Base-by-base conservation (phyloP, 495 filamentous ascomycete species). In the Penicillium manginii region DNA sequence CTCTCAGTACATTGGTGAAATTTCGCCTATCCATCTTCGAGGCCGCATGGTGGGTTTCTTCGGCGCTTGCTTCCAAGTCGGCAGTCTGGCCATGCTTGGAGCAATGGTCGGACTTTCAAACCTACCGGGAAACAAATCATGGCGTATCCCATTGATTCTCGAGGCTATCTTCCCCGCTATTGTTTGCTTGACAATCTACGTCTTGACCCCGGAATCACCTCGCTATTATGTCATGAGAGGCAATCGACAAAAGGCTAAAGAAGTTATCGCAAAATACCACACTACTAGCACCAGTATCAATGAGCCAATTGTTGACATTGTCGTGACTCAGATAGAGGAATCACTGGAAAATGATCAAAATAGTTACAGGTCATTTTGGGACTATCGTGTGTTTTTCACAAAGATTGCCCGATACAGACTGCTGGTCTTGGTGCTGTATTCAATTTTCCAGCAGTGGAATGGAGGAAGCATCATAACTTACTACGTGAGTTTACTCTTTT, bases 391-490 rank as follows among this genome's bases (percentile, higher is more conserved):
- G 4, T 77, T 79, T 57, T 68, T 75, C 57, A 73, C 65, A 19
- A 66, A 68, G 53, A 54, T 60, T 12, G 71, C 70, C 37, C 67
- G 68, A 19, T 78, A 63, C 52, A 67, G 76, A 43, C 52, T 77
- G n/a, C 52, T 77, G 14, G 71, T 76, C 10, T 50, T 78, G 17
- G 49, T 70, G 22, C 63, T 78, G 15, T 79, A 78, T 63, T 76
- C 73, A 0, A 43, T 77, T 33, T 79, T 79, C 57, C 76, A 79
- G 50, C 70, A 76, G 54, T 78, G 76, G 76, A 78, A 78, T 55
- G 73, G 76, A 11, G 73, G 76, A 18, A 63, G 72, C 19, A 79
- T 78, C 19, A 78, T 79, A 40, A 70, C 67, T 11, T 74, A 77
- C 48, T 76, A 74, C 49, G 73, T 74, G 43, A 60, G 67, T 58